phyloP scores from a whole-genome alignment of 1,139 yeast species.

The Geotrichum carabidarum region DNA sequence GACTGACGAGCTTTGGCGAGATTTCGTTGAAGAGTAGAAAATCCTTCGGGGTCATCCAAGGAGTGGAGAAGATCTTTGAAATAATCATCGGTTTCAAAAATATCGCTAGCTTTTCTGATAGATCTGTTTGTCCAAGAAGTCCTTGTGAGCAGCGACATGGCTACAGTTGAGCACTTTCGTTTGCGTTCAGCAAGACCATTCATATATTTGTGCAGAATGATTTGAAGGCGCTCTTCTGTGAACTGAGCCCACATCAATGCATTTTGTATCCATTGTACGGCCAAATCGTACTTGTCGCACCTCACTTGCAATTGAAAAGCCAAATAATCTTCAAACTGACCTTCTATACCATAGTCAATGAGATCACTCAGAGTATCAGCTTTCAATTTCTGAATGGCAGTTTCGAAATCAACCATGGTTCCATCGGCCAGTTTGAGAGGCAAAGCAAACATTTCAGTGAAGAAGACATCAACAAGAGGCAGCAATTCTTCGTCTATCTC shows the following conservation, averaged over 20 bases:
- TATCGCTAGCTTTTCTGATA: slow-evolving; percentile 61
- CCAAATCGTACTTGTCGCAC: slow-evolving; percentile 55
- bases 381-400: slow-evolving; percentile 67
- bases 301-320: slow-evolving; percentile 60
- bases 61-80: slow-evolving; percentile 43
- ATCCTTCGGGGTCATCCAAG: slow-evolving; percentile 46
- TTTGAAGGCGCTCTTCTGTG: slow-evolving; percentile 65
- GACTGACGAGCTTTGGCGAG: slow-evolving; percentile 54
- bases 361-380: slow-evolving; percentile 68
- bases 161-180: slow-evolving; percentile 70
- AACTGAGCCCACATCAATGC: slow-evolving; percentile 62
- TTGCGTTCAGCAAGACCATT: slow-evolving; percentile 74
- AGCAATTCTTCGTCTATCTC: slow-evolving; percentile 54
- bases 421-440: slow-evolving; percentile 69
- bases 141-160: slow-evolving; percentile 57
- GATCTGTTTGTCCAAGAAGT: slow-evolving; percentile 54
- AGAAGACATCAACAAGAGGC: slow-evolving; percentile 57
- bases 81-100: slow-evolving; percentile 56
- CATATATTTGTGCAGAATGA: slow-evolving; percentile 67
- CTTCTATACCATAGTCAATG: slow-evolving; percentile 46
- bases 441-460: slow-evolving; percentile 63
- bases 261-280: slow-evolving; percentile 70
- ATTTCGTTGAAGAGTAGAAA: slow-evolving; percentile 45
- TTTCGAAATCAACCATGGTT: slow-evolving; percentile 56
- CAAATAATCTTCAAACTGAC: slow-evolving; percentile 53